Conservation (phyloP, 192 early-diverging fungal species). For the Coemansia umbellata region DNA sequence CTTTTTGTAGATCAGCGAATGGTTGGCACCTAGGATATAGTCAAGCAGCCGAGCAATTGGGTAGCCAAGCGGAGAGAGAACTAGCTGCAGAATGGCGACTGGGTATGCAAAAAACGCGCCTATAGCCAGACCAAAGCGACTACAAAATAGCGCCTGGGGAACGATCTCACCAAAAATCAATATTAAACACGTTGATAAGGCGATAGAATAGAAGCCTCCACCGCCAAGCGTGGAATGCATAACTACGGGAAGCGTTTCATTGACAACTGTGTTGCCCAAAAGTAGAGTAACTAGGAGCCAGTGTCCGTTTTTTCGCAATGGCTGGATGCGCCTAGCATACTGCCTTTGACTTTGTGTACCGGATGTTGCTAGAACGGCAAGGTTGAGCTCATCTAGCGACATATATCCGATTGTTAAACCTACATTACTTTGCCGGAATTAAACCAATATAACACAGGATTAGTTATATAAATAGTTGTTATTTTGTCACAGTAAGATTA, state of each 20-base stretch:
- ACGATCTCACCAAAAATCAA: constrained; percentile 96
- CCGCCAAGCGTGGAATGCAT: constrained; percentile 73
- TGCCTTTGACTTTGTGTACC: constrained; percentile 64
- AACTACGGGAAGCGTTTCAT: constrained; percentile 89
- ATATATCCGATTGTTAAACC: constrained; percentile 65
- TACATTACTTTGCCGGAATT: too few relatives aligned
- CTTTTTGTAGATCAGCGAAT: constrained; percentile 81
- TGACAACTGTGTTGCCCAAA: constrained; percentile 90
- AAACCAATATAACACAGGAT: too few relatives aligned
- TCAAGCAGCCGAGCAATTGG: constrained; percentile 87
- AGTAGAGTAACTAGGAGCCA: constrained; percentile 93
- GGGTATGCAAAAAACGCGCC: constrained; percentile 85
- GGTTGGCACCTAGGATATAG: constrained; percentile 72
- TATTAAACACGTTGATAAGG: constrained; percentile 82
- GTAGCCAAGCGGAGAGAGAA: constrained; percentile 67
- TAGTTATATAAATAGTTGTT: too few relatives aligned
- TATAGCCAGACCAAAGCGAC: constrained; percentile 81
- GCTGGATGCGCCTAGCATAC: constrained; percentile 79
- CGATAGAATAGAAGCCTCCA: constrained; percentile 75
- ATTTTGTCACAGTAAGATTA: too few relatives aligned
- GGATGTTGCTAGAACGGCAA: constrained; percentile 77
- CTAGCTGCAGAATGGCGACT: constrained; percentile 60
- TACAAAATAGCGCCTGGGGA: constrained; percentile 87
- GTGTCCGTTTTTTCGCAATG: constrained; percentile 84
- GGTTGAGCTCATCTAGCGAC: constrained; percentile 81